Conservation (phyloP, 2,329 filamentous ascomycete species). For the Sarocladium kiliense region DNA sequence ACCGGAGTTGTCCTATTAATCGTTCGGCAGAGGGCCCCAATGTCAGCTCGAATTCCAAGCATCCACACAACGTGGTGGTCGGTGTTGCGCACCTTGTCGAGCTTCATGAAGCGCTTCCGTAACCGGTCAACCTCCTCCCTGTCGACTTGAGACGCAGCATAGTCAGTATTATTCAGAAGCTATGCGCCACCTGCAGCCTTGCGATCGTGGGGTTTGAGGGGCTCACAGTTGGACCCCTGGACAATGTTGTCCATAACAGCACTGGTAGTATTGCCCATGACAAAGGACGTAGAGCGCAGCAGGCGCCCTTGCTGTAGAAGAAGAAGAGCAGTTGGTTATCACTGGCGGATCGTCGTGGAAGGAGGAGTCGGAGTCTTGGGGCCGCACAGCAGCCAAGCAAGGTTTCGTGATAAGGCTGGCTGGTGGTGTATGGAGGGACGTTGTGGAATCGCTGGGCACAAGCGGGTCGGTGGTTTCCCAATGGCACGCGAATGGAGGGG, state of each 20-base stretch:
- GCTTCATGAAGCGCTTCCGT: constrained; percentile 97
- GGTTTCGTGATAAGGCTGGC: constrained; percentile 22
- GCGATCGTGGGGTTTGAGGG: constrained; percentile 5
- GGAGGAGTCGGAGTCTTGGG: background rate
- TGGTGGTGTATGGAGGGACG: constrained; percentile 12
- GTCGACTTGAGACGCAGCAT: constrained; percentile 63
- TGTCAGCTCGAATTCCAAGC: background rate
- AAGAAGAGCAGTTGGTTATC: background rate
- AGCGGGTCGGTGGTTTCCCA: background rate
- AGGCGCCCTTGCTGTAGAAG: background rate
- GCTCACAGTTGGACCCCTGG: constrained; percentile 87
- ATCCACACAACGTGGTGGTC: constrained; percentile 2
- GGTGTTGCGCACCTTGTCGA: constrained; percentile 72
- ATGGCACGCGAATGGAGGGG: background rate
- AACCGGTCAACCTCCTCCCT: constrained; percentile 94
- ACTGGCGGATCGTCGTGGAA: background rate
- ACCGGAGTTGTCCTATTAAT: constrained; percentile 80
- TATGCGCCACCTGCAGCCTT: constrained; percentile 2
- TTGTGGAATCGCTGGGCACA: constrained; percentile 6
- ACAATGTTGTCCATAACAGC: constrained; percentile 91
- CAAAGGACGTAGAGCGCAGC: background rate
- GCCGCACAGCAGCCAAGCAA: constrained; percentile 5
- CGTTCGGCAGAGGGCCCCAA: background rate
- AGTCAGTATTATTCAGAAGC: background rate
- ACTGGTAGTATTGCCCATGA: constrained; percentile 66